phyloP scores from a whole-genome alignment of 495 filamentous ascomycete species.

The Neurospora sp. region DNA sequence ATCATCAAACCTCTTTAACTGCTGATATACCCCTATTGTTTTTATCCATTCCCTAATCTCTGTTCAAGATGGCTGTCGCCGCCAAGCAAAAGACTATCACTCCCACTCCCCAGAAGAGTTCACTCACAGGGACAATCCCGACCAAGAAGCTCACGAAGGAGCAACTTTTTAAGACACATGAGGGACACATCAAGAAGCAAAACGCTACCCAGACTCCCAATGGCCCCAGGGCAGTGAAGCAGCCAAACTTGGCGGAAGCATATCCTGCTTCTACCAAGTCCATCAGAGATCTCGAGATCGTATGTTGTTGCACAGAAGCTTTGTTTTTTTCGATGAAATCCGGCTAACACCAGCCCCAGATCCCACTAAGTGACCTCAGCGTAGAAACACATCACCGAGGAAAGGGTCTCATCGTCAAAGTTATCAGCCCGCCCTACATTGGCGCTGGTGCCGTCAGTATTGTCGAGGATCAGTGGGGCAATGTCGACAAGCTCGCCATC shows the following conservation, averaged over 20 bases:
- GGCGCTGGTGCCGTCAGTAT: constrained; percentile 35
- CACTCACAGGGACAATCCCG: constrained; percentile 6
- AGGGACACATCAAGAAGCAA: constrained; percentile 20
- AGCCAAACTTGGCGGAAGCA: constrained; percentile 19
- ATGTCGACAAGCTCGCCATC: constrained; percentile 35
- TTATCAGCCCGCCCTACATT: constrained; percentile 27
- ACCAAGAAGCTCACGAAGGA: constrained; percentile 16
- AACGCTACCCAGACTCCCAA: constrained; percentile 8
- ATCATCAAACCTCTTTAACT: not conserved
- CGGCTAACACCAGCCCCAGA: constrained; percentile 4
- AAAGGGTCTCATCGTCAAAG: constrained; percentile 31
- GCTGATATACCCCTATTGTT: not conserved
- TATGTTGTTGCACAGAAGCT: not conserved
- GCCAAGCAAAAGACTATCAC: not conserved
- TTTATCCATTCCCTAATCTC: not conserved
- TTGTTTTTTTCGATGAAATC: not conserved
- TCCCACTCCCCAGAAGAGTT: not conserved
- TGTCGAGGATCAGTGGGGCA: constrained; percentile 39
- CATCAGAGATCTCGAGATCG: constrained; percentile 24
- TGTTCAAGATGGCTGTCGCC: constrained; percentile 5
- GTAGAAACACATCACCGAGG: constrained; percentile 45
- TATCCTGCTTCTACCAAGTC: constrained; percentile 25
- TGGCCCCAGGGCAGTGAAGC: constrained; percentile 23
- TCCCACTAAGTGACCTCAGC: constrained; percentile 23
- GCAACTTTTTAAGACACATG: constrained; percentile 22